phyloP scores from a whole-genome alignment of 2,329 filamentous ascomycete species.

The Alternaria arborescens region DNA sequence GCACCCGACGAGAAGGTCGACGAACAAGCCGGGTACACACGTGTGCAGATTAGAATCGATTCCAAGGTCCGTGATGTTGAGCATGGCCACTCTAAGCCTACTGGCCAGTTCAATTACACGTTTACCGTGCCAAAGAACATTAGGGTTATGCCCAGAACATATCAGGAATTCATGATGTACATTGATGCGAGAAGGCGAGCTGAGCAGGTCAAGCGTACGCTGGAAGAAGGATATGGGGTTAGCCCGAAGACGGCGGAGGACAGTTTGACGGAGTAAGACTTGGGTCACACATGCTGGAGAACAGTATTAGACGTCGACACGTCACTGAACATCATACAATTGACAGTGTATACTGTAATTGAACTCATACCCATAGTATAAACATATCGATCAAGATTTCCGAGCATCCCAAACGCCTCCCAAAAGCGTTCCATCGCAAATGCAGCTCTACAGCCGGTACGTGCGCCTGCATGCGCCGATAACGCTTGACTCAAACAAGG shows the following conservation, averaged over 20 bases:
- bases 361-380: neutral
- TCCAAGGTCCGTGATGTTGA: constrained; percentile 77
- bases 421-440: neutral
- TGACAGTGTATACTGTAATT: neutral
- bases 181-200: constrained; percentile 67
- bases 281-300: neutral
- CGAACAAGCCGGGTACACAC: constrained; percentile 59
- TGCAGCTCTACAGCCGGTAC: neutral
- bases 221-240: constrained; percentile 40
- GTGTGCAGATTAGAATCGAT: constrained; percentile 75
- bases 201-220: constrained; percentile 55
- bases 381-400: neutral
- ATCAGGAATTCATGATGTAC: constrained; percentile 72
- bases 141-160: constrained; percentile 70
- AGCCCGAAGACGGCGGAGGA: constrained; percentile 44
- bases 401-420: constrained; percentile 1
- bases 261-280: constrained; percentile 47
- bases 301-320: neutral
- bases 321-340: neutral
- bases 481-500: neutral
- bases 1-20: constrained; percentile 47
- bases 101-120: constrained; percentile 80
- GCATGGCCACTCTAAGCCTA: constrained; percentile 71
- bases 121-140: constrained; percentile 71
- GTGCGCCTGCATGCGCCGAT: constrained; percentile 4